Percentiles rank a stretch among this genome's conserved stretches.
These are phyloP conservation scores for Tolypocladium sp. DNA, from an alignment of 2,329 filamentous ascomycete genomes.

Conservation along the genomic window DNA sequence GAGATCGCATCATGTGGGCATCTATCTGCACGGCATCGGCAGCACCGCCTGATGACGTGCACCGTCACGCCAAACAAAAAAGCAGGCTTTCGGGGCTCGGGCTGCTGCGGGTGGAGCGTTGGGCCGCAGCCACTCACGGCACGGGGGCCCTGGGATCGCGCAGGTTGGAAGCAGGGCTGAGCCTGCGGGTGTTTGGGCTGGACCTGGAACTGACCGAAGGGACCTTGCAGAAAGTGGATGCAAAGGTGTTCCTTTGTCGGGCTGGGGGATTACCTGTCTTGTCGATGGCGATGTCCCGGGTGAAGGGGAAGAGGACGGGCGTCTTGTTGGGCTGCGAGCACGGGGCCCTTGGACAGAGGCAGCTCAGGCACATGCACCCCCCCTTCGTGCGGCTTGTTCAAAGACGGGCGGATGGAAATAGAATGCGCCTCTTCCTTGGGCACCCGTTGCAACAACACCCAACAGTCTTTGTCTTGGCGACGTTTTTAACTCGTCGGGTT, in stretches of 20 bases:
- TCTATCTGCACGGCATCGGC: neutral
- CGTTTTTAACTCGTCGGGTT: neutral
- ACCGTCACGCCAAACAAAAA: no score
- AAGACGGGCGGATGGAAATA: neutral
- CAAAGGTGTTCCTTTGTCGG: neutral
- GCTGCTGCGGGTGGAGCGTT: neutral
- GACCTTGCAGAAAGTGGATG: no score
- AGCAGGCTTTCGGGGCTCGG: neutral
- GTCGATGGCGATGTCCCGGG: no score
- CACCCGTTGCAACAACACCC: neutral
- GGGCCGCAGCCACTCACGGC: neutral
- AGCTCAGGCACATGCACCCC: no score
- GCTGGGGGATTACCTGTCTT: no score
- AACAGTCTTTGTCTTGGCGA: neutral
- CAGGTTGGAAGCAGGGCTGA: neutral
- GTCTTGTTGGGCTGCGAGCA: neutral
- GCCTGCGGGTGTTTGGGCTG: neutral
- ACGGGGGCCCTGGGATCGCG: neutral
- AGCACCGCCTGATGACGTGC: neutral
- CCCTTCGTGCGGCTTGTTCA: neutral
- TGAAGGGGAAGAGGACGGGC: neutral
- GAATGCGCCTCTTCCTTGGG: neutral
- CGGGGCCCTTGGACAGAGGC: no score
- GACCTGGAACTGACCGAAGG: neutral
- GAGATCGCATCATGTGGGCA: constrained; percentile 1